Evolutionary conservation across 768 basidiomycete genomes (phyloP).

Genomic region (Sporobolomyces phaffii): DNA sequence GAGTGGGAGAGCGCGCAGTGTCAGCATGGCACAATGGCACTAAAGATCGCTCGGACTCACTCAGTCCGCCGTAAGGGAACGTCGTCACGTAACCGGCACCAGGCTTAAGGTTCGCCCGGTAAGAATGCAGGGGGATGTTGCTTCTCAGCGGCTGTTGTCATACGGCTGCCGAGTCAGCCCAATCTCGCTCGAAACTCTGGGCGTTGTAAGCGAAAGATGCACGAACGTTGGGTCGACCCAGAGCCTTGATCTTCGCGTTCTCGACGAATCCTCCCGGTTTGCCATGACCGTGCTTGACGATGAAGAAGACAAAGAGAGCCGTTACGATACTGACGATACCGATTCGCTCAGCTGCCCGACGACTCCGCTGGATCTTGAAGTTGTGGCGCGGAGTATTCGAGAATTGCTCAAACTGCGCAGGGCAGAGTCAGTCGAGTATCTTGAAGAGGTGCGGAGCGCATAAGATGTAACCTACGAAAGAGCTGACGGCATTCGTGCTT

Average conservation of each 20-base stretch:
- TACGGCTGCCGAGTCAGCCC: not conserved
- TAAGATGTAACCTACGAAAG: slow-evolving; percentile 11
- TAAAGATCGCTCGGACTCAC: slow-evolving; percentile 1
- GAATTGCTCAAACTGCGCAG: slow-evolving; percentile 25
- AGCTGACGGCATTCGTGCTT: not conserved
- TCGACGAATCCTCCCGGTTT: not conserved
- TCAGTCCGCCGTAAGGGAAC: slow-evolving; percentile 33
- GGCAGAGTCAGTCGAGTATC: not conserved
- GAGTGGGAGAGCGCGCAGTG: not conserved
- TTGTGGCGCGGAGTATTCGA: slow-evolving; percentile 12
- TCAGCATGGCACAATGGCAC: not conserved
- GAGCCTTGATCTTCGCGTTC: slow-evolving; percentile 15
- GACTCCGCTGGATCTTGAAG: slow-evolving; percentile 17
- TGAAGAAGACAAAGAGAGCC: not conserved
- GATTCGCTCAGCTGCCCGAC: slow-evolving; percentile 13
- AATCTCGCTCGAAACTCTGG: not conserved
- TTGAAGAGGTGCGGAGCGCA: not conserved
- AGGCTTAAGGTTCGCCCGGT: slow-evolving; percentile 24
- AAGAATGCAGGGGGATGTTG: slow-evolving; percentile 31
- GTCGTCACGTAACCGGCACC: slow-evolving; percentile 28
- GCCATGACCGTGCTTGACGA: not conserved
- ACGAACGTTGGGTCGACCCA: slow-evolving; percentile 16
- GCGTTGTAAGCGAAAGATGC: not conserved
- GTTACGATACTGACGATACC: not conserved
- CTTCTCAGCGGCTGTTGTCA: slow-evolving; percentile 15